A percentile compares a stretch with the other conserved stretches of the same genome.
These are phyloP conservation scores for Calendula officinalis DNA, from an alignment of 129 eudicot genomes.

Conservation along the genomic window DNA sequence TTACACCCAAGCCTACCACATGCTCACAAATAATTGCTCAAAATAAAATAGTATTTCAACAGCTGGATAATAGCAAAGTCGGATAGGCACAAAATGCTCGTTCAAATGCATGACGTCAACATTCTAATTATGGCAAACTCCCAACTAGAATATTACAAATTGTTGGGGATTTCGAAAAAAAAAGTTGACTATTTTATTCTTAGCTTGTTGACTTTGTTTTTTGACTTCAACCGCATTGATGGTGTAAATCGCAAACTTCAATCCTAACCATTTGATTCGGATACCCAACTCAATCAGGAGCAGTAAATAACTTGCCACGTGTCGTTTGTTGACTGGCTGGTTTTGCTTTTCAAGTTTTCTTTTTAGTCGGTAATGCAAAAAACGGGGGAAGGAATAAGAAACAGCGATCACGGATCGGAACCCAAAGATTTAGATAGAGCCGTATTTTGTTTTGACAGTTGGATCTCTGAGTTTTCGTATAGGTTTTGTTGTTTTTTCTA, in stretches of 20 bases:
- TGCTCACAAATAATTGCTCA: too few relatives aligned
- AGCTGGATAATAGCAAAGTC: too few relatives aligned
- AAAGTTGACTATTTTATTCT: too few relatives aligned
- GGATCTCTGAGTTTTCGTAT: constrained; percentile 11
- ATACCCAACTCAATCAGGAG: neutral
- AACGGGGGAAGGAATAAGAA: constrained; percentile 26
- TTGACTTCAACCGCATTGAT: too few relatives aligned
- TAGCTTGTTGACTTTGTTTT: too few relatives aligned
- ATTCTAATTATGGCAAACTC: too few relatives aligned
- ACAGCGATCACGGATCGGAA: constrained; percentile 30
- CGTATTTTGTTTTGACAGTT: constrained; percentile 14
- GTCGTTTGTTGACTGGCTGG: constrained; percentile 11
- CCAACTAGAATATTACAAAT: too few relatives aligned
- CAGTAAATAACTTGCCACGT: constrained; percentile 24
- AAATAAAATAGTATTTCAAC: too few relatives aligned
- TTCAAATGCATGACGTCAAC: too few relatives aligned
- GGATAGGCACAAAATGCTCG: too few relatives aligned
- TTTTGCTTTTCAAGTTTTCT: constrained; percentile 4
- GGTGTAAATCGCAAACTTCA: neutral
- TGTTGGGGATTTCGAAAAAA: too few relatives aligned
- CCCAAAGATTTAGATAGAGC: constrained; percentile 14
- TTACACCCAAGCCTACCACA: too few relatives aligned
- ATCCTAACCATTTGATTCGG: constrained; percentile 1
- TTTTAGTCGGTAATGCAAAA: constrained; percentile 8
- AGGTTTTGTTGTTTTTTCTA: constrained; percentile 16